These are phyloP conservation scores for Halenospora varia DNA, from an alignment of 495 filamentous ascomycete genomes.

Conservation along the genomic window DNA sequence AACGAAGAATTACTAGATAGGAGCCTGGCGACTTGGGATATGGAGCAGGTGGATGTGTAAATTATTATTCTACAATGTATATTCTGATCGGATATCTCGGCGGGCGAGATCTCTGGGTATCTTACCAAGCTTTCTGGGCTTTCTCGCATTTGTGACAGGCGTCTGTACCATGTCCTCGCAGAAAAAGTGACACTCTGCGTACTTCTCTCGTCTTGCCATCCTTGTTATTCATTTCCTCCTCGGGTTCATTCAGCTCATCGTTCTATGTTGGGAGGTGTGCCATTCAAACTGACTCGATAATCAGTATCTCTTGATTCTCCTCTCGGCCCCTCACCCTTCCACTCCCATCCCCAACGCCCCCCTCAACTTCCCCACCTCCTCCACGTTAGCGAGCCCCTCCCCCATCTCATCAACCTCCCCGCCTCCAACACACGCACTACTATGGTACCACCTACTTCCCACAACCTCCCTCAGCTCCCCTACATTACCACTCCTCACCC, in stretches of 20 bases:
- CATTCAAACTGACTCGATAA: no score
- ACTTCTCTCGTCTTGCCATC: no score
- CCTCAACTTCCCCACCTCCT: conserved; percentile 11
- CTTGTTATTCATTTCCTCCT: no score
- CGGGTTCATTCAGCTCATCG: neutral
- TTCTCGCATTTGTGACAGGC: no score
- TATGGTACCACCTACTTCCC: conserved; percentile 33
- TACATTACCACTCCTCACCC: conserved; percentile 36
- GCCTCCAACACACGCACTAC: conserved; percentile 30
- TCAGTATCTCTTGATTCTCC: neutral
- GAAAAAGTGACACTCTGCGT: no score
- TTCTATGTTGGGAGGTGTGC: neutral
- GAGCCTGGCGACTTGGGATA: neutral
- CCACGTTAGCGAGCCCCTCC: conserved; percentile 2
- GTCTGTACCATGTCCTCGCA: no score
- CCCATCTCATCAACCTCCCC: neutral
- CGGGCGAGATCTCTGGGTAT: no score
- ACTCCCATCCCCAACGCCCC: neutral
- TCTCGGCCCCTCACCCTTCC: neutral
- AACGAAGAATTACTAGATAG: neutral
- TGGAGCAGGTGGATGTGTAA: no score
- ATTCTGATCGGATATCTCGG: no score
- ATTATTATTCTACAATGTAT: neutral
- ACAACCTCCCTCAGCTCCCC: conserved; percentile 24
- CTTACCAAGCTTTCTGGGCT: no score